Evolutionary conservation across 176 grass and related monocot genomes (phyloP), one percentile per base, ranked within the genome.

Genomic region (Dactylis glomerata): DNA sequence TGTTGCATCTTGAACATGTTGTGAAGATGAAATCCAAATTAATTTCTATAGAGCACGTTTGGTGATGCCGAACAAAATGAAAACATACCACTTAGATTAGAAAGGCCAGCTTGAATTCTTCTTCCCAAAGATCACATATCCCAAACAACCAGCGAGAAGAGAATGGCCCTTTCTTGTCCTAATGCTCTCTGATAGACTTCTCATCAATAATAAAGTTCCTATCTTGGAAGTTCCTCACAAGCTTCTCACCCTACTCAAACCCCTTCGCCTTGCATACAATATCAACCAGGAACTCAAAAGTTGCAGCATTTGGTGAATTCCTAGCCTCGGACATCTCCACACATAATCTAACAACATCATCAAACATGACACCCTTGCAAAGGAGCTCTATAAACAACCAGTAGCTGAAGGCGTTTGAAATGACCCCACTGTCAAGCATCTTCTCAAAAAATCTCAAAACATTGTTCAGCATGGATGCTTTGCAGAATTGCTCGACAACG

Each of bases 161-260:
- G 83, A 99, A 96, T 8, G 96, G 96, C 11, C 96, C 96, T 82
- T 96, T 99, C 89, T 88, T 99, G 83, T 99, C 88, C 89, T 96
- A 87, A 70, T 99, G 93, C 75, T 94, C 96, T 79, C 89, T 92
- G 76, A 99, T 89, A 24, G 93, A 91, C 71, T 88, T 91, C 73
- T 99, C 93, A 83, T 99, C 96, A 50, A 99, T 92, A 27, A 76
- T 62, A 32, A 94, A 94, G 78, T 92, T 92, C 62, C 88, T 96
- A 41, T 92, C 91, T 61, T 89, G 91, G 78, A 99, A 92, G 68
- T 57, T 92, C 80, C 66, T 89, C 30, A 98, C 87, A 71, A 99
- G 76, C 30, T 59, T 90, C 40, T 93, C 56, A 17, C 33, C 96
- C 65, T 94, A 86, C 52, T 91, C 93, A 11, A 83, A 74, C 42